phyloP scores from a whole-genome alignment of 768 basidiomycete genomes.

The Panaeolus cyanescens region DNA sequence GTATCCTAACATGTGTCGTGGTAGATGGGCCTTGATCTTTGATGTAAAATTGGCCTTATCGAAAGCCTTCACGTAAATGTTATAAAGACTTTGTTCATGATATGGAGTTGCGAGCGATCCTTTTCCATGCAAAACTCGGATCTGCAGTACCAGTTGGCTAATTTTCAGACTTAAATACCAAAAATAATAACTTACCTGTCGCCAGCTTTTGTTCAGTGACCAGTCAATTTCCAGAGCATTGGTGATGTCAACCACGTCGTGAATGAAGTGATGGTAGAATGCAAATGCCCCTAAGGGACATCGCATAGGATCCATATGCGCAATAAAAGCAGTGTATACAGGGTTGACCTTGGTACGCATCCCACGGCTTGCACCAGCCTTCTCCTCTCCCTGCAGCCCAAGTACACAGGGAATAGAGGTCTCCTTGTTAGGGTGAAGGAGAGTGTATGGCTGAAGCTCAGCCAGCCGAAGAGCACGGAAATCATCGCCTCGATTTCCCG shows the following conservation, averaged over 20 bases:
- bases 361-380: background rate
- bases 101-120: slow-evolving; percentile 17
- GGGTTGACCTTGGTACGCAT: slow-evolving; percentile 22
- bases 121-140: slow-evolving; percentile 21
- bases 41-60: slow-evolving; percentile 16
- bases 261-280: slow-evolving; percentile 27
- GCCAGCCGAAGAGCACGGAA: slow-evolving; percentile 17
- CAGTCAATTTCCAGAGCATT: slow-evolving; percentile 22
- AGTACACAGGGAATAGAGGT: slow-evolving; percentile 10
- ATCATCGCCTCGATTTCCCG: slow-evolving; percentile 23
- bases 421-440: slow-evolving; percentile 16
- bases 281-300: slow-evolving; percentile 29
- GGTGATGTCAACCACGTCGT: slow-evolving; percentile 20
- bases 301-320: slow-evolving; percentile 21
- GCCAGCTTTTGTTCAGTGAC: slow-evolving; percentile 24
- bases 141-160: slow-evolving; percentile 3
- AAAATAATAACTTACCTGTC: slow-evolving; percentile 17
- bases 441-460: slow-evolving; percentile 19
- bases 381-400: slow-evolving; percentile 11
- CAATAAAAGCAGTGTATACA: slow-evolving; percentile 27
- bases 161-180: background rate
- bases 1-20: slow-evolving; percentile 24
- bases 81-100: slow-evolving; percentile 17
- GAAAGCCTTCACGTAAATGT: slow-evolving; percentile 14
- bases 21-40: slow-evolving; percentile 22